Conservation (phyloP, 495 filamentous ascomycete genomes). For the Cudoniella acicularis region DNA sequence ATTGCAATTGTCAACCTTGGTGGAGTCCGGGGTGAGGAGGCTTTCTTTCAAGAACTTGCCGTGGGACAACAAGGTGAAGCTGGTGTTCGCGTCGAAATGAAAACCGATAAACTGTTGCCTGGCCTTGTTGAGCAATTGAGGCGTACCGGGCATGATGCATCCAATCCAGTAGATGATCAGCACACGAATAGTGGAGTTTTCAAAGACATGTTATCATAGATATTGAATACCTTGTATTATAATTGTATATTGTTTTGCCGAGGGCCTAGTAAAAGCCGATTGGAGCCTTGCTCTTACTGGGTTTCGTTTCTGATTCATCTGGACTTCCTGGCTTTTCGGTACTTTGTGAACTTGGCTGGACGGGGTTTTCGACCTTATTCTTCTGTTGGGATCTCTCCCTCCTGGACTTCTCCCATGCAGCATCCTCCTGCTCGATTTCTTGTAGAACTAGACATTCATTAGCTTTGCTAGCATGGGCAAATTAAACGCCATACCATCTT, state of each 20-base stretch:
- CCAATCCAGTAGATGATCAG: slow-evolving; percentile 3
- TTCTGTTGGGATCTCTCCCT: slow-evolving; percentile 29
- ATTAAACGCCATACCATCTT: slow-evolving; percentile 57
- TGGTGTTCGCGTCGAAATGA: slow-evolving; percentile 49
- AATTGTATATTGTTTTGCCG: neutral
- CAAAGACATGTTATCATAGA: slow-evolving; percentile 48
- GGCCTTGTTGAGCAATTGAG: slow-evolving; percentile 40
- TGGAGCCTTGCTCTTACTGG: slow-evolving; percentile 19
- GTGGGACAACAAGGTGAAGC: slow-evolving; percentile 42
- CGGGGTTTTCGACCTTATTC: slow-evolving; percentile 21
- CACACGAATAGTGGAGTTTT: slow-evolving; percentile 32
- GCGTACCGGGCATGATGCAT: slow-evolving; percentile 22
- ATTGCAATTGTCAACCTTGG: slow-evolving; percentile 83
- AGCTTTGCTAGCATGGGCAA: neutral
- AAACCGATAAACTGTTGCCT: slow-evolving; percentile 52
- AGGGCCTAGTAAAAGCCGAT: slow-evolving; percentile 22
- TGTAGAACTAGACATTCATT: slow-evolving; percentile 53
- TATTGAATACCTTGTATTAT: slow-evolving; percentile 21
- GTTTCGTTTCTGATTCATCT: neutral
- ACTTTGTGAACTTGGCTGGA: neutral
- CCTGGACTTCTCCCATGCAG: slow-evolving; percentile 48
- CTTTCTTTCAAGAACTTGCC: slow-evolving; percentile 54
- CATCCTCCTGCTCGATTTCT: slow-evolving; percentile 78
- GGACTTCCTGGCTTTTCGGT: neutral
- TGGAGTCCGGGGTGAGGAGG: slow-evolving; percentile 74